Evolutionary conservation across 805 yeast species (phyloP).

Genomic region (Tetrapisispora nanseiensis): DNA sequence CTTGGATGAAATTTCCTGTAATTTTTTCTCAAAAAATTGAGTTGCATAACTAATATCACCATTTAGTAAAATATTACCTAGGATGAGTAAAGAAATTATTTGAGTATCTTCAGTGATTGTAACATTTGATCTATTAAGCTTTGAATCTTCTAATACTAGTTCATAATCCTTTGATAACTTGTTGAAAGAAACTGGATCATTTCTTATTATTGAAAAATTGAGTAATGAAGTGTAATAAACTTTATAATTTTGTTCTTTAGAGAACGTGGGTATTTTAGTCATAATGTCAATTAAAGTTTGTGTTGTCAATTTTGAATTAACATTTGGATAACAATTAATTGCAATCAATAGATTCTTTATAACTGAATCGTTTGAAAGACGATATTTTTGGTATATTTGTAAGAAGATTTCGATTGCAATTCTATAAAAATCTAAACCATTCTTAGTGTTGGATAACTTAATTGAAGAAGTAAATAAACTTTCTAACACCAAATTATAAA

Average conservation of each 20-base stretch:
- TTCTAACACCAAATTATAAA: slow-evolving; percentile 44
- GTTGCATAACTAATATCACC: slow-evolving; percentile 44
- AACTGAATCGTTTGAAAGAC: slow-evolving; percentile 31
- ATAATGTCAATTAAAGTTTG: neutral
- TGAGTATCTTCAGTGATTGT: slow-evolving; percentile 31
- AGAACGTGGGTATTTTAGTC: neutral
- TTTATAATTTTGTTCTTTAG: slow-evolving; percentile 1
- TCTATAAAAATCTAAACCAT: slow-evolving; percentile 39
- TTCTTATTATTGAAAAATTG: slow-evolving; percentile 32
- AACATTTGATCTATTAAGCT: neutral
- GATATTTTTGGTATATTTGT: slow-evolving; percentile 35
- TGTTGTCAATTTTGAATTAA: neutral
- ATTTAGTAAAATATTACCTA: slow-evolving; percentile 39
- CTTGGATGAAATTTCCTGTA: slow-evolving; percentile 35
- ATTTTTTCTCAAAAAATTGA: slow-evolving; percentile 44
- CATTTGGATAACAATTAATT: slow-evolving; percentile 33
- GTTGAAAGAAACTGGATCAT: slow-evolving; percentile 33
- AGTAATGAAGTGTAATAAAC: slow-evolving; percentile 34
- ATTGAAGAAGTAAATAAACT: slow-evolving; percentile 44
- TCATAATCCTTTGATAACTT: slow-evolving; percentile 33
- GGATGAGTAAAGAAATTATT: slow-evolving; percentile 43
- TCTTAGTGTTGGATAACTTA: slow-evolving; percentile 26
- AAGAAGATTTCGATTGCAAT: slow-evolving; percentile 41
- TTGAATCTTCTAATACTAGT: slow-evolving; percentile 1
- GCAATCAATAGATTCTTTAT: slow-evolving; percentile 39